A percentile compares a stretch with the other conserved stretches of the same genome.
phyloP scores from a whole-genome alignment of 2,329 filamentous ascomycete genomes.

The Hypoxylon sp. region DNA sequence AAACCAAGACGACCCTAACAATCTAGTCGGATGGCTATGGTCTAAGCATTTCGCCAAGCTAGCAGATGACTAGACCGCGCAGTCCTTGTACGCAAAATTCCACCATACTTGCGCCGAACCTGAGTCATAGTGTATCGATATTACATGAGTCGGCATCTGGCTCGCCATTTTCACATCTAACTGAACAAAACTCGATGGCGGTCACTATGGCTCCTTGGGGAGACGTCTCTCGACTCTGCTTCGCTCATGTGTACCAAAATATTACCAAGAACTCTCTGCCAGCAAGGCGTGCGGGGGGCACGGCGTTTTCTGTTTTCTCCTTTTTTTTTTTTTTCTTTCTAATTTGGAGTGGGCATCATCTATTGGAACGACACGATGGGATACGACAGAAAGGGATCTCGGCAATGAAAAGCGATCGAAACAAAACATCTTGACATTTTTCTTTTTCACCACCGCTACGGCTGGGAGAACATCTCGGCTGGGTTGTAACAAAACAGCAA shows the following conservation, averaged over 20 bases:
- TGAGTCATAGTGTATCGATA: slow-evolving; percentile 1
- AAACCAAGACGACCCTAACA: slow-evolving; percentile 88
- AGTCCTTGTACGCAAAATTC: slow-evolving; percentile 37
- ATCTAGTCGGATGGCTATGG: slow-evolving; percentile 96
- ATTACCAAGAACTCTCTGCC: slow-evolving; percentile 26
- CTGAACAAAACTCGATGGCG: slow-evolving; percentile 6
- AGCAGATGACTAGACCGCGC: slow-evolving; percentile 54
- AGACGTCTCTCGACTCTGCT: slow-evolving; percentile 18
- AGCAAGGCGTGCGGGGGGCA: slow-evolving; percentile 39
- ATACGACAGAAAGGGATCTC: slow-evolving; percentile 44
- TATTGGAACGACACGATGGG: slow-evolving; percentile 45
- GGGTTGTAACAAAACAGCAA: slow-evolving; percentile 17
- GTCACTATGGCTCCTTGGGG: slow-evolving; percentile 4
- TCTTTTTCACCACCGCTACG: slow-evolving; percentile 9
- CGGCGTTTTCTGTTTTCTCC: slow-evolving; percentile 42
- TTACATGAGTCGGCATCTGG: slow-evolving; percentile 5
- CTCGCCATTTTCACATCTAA: slow-evolving; percentile 3
- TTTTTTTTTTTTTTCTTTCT: no score
- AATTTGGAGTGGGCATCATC: slow-evolving; percentile 36
- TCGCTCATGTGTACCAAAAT: slow-evolving; percentile 37
- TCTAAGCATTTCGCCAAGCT: slow-evolving; percentile 91
- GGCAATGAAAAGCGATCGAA: slow-evolving; percentile 37
- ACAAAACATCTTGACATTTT: slow-evolving; percentile 12
- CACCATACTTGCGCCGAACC: slow-evolving; percentile 4
- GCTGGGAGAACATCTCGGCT: slow-evolving; percentile 1